Percentiles rank a stretch among this genome's conserved stretches.
phyloP scores from a whole-genome alignment of 495 filamentous ascomycete genomes.

The Neurospora sp. region DNA sequence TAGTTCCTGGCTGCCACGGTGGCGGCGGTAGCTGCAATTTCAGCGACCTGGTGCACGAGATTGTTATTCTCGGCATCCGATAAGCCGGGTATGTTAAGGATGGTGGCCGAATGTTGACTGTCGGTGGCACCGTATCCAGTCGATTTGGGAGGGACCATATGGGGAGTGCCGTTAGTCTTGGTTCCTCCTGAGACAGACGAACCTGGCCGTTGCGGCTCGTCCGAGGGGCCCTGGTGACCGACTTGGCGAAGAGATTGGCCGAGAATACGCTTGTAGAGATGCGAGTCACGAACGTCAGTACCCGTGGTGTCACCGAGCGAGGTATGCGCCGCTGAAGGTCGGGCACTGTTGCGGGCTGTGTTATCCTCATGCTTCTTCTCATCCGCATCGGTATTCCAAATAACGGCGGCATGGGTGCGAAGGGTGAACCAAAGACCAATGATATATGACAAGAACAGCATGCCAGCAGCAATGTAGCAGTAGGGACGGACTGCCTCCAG shows the following conservation, averaged over 20 bases:
- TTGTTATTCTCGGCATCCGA: constrained; percentile 69
- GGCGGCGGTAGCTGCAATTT: constrained; percentile 86
- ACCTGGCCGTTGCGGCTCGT: constrained; percentile 36
- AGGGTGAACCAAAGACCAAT: constrained; percentile 96
- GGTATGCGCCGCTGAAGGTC: constrained; percentile 29
- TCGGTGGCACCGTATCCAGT: constrained; percentile 27
- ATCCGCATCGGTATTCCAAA: constrained; percentile 83
- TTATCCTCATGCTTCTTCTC: constrained; percentile 61
- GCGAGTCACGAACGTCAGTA: constrained; percentile 64
- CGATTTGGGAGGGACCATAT: constrained; percentile 64
- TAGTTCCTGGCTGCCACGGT: constrained; percentile 77
- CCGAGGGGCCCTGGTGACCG: constrained; percentile 47
- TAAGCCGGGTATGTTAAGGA: constrained; percentile 54
- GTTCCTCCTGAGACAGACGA: constrained; percentile 22
- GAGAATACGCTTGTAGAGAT: constrained; percentile 86
- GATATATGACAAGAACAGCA: constrained; percentile 86
- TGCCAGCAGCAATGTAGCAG: constrained; percentile 72
- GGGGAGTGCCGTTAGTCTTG: constrained; percentile 38
- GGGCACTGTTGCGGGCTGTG: constrained; percentile 20
- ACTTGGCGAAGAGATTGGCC: constrained; percentile 79
- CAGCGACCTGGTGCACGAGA: constrained; percentile 73
- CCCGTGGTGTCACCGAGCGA: constrained; percentile 32
- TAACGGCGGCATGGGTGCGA: constrained; percentile 89
- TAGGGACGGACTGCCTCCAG: constrained; percentile 84
- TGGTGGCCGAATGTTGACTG: constrained; percentile 20